Conservation (phyloP, 371 early-diverging fungal species). For the Mortierella sp. region DNA sequence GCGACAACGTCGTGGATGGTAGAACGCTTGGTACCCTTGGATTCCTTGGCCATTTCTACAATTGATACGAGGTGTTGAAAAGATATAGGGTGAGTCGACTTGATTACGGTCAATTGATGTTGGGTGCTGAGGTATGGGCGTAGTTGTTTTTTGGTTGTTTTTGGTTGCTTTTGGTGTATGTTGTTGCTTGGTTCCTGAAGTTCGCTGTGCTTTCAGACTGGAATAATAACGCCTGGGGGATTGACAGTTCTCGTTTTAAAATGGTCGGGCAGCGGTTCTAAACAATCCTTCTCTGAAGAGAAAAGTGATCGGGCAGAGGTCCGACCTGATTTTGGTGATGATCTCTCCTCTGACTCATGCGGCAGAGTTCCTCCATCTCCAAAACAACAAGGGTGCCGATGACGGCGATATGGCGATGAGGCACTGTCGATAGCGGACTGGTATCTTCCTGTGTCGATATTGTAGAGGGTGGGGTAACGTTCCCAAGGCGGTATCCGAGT, state of each 20-base stretch:
- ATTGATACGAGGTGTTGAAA: not conserved
- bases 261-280: not conserved
- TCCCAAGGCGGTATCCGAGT: not conserved
- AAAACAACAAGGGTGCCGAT: not conserved
- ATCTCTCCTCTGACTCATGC: constrained; percentile 1
- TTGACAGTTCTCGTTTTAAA: not conserved
- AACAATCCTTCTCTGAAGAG: not conserved
- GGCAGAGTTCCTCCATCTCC: not conserved
- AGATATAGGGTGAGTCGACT: not conserved
- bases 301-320: not conserved
- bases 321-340: not conserved
- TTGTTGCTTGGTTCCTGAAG: not conserved
- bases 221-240: not conserved
- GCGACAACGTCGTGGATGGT: constrained; percentile 83
- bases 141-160: not conserved
- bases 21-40: constrained; percentile 73
- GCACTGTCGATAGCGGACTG: not conserved
- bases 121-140: not conserved
- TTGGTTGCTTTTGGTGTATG: not conserved
- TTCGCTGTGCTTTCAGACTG: not conserved
- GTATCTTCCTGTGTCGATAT: not conserved
- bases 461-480: not conserved
- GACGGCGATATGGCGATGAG: not conserved
- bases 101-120: not conserved
- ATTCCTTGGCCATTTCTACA: constrained; percentile 58